A percentile compares a stretch with the other conserved stretches of the same genome.
These are phyloP conservation scores for Yamadazyma takamatsuzukensis DNA, from an alignment of 805 yeast species.

Conservation along the genomic window DNA sequence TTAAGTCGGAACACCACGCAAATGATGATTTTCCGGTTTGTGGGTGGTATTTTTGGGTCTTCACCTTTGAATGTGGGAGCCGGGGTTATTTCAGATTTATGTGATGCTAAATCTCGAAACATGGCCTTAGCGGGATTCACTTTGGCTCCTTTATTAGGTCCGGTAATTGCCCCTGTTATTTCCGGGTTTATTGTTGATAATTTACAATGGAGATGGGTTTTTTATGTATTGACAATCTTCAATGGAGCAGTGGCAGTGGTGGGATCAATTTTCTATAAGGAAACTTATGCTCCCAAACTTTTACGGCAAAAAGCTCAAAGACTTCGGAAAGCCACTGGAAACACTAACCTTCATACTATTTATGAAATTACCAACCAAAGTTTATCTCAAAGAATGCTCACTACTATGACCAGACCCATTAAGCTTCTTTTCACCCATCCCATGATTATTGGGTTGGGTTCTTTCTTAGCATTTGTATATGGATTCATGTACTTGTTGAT, in stretches of 20 bases:
- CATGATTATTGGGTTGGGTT: conserved; percentile 59
- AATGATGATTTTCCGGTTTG: conserved; percentile 54
- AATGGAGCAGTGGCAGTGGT: conserved; percentile 45
- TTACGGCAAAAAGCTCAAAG: conserved; percentile 43
- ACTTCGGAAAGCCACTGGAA: conserved; percentile 53
- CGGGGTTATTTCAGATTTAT: conserved; percentile 63
- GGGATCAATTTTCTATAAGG: conserved; percentile 50
- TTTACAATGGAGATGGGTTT: conserved; percentile 64
- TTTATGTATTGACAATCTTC: conserved; percentile 56
- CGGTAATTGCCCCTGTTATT: conserved; percentile 59
- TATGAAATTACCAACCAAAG: conserved; percentile 54
- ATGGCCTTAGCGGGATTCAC: conserved; percentile 57
- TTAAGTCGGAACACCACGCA: conserved; percentile 57
- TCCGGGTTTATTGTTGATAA: conserved; percentile 54
- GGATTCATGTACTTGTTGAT: conserved; percentile 65
- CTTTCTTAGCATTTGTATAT: conserved; percentile 61
- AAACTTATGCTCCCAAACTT: conserved; percentile 57
- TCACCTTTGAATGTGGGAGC: conserved; percentile 70
- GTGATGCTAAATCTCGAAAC: conserved; percentile 48
- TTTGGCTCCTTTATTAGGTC: conserved; percentile 61
- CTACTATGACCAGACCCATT: conserved; percentile 54
- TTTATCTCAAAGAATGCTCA: conserved; percentile 33
- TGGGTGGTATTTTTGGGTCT: conserved; percentile 66
- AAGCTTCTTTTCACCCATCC: conserved; percentile 53
- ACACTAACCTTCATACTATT: conserved; percentile 53